Evolutionary conservation across 495 filamentous ascomycete genomes (phyloP), one percentile per base, ranked within the genome.

Genomic region (Daldinia childiae): DNA sequence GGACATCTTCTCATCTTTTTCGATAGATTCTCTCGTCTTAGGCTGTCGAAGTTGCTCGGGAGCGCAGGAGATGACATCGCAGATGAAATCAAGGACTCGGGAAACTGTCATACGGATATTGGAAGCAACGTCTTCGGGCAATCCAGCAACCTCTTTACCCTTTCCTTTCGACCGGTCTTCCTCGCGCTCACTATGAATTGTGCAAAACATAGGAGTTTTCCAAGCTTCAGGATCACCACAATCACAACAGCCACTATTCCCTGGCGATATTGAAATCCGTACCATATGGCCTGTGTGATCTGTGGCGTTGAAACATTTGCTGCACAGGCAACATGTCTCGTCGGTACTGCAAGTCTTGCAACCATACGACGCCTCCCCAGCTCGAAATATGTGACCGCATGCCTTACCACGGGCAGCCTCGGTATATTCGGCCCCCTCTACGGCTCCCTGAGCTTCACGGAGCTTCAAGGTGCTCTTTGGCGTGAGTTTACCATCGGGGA

Each of bases 341-440:
- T 97, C 93, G 52, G 89, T 85, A 36, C 92, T 92, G 77, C 95
- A 99, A 17, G 95, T 98, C 77, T 92, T 91, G 84, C 95, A 99
- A 56, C 90, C 87, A 74, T 98, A 99, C 39, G 93, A 93, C 43
- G 94, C 93, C 81, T 99, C 95, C 2, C 94, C 95, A 29, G 84
- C 84, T 78, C 92, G 91, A 84, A 98, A 96, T 68, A 99, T 98
- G 82, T 99, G 95, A 7, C 95, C 95, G 77, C 95, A 99, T n/a
- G 92, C 89, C 78, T 95, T 97, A 56, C 95, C 95, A 72, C 94
- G 88, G 50, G 96, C 95, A 32, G 91, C 91, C 68, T 93, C 92
- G 56, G 92, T 96, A 79, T 98, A 99, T 78, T 99, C 95, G 4
- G 95, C 93, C 11, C 95, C 95, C 71, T 97, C 94, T 52, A 91